A percentile compares a stretch with the other conserved stretches of the same genome.
Evolutionary conservation across 768 basidiomycete species (phyloP).

Genomic region (Pulveroboletus frians): DNA sequence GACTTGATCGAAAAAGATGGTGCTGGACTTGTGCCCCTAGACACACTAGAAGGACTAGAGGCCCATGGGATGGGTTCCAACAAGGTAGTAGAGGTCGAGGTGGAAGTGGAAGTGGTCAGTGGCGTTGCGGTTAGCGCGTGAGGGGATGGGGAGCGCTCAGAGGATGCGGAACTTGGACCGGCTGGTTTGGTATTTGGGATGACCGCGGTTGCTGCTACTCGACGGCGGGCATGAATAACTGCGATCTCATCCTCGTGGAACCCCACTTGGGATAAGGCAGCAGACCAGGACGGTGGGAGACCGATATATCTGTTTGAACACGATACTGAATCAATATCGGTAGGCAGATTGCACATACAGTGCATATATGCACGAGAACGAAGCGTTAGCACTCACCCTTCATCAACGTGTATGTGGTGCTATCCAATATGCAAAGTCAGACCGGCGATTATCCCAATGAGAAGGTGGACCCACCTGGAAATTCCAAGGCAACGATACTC

Average conservation of each 20-base stretch:
- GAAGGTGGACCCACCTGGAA: constrained; percentile 48
- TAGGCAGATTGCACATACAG: not conserved
- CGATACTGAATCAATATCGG: not conserved
- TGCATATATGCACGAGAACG: not conserved
- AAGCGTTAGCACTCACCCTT: constrained; percentile 45
- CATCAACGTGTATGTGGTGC: constrained; percentile 80
- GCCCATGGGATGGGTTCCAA: constrained; percentile 23
- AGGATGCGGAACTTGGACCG: constrained; percentile 1
- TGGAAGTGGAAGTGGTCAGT: constrained; percentile 27
- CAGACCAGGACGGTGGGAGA: constrained; percentile 70
- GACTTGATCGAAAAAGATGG: constrained; percentile 23
- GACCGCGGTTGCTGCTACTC: constrained; percentile 12
- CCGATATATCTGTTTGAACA: constrained; percentile 45
- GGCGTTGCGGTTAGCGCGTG: not conserved
- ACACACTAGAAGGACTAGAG: constrained; percentile 5
- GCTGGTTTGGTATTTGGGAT: constrained; percentile 3
- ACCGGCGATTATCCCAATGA: not conserved
- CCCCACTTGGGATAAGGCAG: constrained; percentile 54
- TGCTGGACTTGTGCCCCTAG: constrained; percentile 1
- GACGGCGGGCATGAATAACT: constrained; percentile 44
- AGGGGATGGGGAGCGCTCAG: constrained; percentile 14
- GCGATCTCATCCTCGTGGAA: constrained; percentile 68
- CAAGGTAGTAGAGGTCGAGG: constrained; percentile 14
- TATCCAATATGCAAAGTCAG: constrained; percentile 22
- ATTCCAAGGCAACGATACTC: constrained; percentile 68